Evolutionary conservation across 805 yeast species (phyloP).

Genomic region (Candida rishiriensis): DNA sequence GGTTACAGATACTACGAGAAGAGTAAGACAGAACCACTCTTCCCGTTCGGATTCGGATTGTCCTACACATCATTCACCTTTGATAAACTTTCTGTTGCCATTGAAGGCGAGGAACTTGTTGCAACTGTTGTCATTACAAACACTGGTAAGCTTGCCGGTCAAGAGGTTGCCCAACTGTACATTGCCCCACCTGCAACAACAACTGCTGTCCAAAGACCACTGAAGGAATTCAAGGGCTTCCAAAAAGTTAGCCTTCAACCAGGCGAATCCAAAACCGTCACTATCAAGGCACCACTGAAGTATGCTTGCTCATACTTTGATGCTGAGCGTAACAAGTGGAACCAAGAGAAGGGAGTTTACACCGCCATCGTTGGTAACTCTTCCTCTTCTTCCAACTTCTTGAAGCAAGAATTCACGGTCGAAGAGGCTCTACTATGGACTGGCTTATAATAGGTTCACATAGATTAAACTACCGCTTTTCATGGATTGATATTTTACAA

Average conservation of each 20-base stretch:
- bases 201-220: slow-evolving; percentile 36
- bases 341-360: slow-evolving; percentile 47
- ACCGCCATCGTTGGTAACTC: slow-evolving; percentile 42
- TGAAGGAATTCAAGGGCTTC: slow-evolving; percentile 58
- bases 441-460: neutral
- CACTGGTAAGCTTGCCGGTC: slow-evolving; percentile 44
- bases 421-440: neutral
- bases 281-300: slow-evolving; percentile 37
- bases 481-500: no score
- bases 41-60: slow-evolving; percentile 61
- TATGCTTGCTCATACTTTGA: slow-evolving; percentile 55
- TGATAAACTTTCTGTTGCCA: slow-evolving; percentile 23
- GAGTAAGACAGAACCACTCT: slow-evolving; percentile 41
- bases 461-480: no score
- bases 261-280: slow-evolving; percentile 38
- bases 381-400: slow-evolving; percentile 2
- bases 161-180: slow-evolving; percentile 55
- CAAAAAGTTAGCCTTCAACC: slow-evolving; percentile 44
- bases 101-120: slow-evolving; percentile 10
- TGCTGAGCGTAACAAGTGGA: slow-evolving; percentile 45
- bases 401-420: neutral
- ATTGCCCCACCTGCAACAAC: slow-evolving; percentile 35
- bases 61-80: slow-evolving; percentile 52
- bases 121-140: slow-evolving; percentile 42
- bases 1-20: slow-evolving; percentile 62